Percentiles rank a stretch among this genome's conserved stretches.
Evolutionary conservation across 768 basidiomycete species (phyloP).

Genomic region (Pulveroboletus sp.): DNA sequence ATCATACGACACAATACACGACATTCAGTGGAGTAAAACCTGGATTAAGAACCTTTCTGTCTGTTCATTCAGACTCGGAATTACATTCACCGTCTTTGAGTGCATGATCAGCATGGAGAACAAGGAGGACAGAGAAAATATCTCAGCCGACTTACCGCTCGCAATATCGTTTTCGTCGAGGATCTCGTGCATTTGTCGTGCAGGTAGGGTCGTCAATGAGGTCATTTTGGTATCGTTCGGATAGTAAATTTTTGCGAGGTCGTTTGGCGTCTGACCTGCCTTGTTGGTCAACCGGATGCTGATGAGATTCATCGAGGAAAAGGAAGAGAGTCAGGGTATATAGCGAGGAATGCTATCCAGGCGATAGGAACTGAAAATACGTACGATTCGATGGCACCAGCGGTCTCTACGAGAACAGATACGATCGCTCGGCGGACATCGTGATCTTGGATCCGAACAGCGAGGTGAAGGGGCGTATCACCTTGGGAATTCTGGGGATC

Average conservation of each 20-base stretch:
- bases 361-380: background rate
- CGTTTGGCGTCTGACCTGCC: conserved; percentile 25
- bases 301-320: background rate
- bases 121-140: background rate
- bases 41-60: background rate
- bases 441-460: conserved; percentile 16
- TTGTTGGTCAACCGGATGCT: conserved; percentile 25
- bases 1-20: background rate
- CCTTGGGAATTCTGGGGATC: conserved; percentile 23
- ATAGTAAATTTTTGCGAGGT: conserved; percentile 18
- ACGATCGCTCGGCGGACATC: conserved; percentile 19
- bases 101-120: background rate
- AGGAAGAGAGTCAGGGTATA: background rate
- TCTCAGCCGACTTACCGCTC: conserved; percentile 9
- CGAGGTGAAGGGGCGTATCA: conserved; percentile 28
- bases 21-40: background rate
- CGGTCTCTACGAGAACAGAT: conserved; percentile 18
- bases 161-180: conserved; percentile 16
- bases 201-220: conserved; percentile 19
- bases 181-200: conserved; percentile 8
- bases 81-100: conserved; percentile 6
- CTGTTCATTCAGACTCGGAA: background rate
- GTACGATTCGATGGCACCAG: conserved; percentile 24
- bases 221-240: conserved; percentile 13
- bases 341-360: no score